Evolutionary conservation across 768 basidiomycete species (phyloP).

Genomic region (Calocera viscosa): DNA sequence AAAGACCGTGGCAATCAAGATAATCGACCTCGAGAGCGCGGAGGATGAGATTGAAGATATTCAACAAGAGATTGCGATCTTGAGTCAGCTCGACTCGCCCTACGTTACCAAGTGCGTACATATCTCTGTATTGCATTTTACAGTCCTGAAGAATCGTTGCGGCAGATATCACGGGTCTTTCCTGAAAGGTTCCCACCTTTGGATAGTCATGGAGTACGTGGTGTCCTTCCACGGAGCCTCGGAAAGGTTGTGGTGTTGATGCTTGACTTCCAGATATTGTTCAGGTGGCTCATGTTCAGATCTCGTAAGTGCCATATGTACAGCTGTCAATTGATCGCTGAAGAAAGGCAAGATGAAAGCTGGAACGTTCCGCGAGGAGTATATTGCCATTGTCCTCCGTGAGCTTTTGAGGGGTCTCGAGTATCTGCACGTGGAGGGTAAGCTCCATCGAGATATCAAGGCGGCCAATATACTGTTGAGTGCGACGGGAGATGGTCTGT

Average conservation of each 20-base stretch:
- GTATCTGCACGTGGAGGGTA: conserved; percentile 90
- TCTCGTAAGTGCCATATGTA: conserved; percentile 44
- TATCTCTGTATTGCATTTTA: conserved; percentile 17
- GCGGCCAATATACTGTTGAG: conserved; percentile 91
- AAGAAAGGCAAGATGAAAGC: conserved; percentile 72
- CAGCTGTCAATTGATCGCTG: conserved; percentile 7
- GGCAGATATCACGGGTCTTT: conserved; percentile 86
- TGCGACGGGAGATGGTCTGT: conserved; percentile 58
- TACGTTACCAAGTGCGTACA: conserved; percentile 81
- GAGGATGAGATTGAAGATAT: conserved; percentile 99
- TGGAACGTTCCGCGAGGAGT: conserved; percentile 94
- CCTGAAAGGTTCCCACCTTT: conserved; percentile 88
- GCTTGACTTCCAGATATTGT: conserved; percentile 54
- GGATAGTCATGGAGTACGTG: conserved; percentile 96
- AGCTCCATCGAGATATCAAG: conserved; percentile 98
- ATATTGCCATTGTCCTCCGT: conserved; percentile 91
- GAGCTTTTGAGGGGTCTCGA: conserved; percentile 87
- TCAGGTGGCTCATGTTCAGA: conserved; percentile 97
- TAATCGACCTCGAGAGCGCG: conserved; percentile 96
- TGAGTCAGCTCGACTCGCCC: conserved; percentile 89
- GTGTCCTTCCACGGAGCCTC: conserved; percentile 1
- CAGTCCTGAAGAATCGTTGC: conserved; percentile 5
- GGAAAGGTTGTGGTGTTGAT: conserved; percentile 4
- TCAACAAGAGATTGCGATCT: conserved; percentile 95
- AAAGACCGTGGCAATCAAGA: conserved; percentile 97